These are phyloP conservation scores for Coelastrella sp. DNA, from an alignment of 139 green algal genomes.

Conservation along the genomic window DNA sequence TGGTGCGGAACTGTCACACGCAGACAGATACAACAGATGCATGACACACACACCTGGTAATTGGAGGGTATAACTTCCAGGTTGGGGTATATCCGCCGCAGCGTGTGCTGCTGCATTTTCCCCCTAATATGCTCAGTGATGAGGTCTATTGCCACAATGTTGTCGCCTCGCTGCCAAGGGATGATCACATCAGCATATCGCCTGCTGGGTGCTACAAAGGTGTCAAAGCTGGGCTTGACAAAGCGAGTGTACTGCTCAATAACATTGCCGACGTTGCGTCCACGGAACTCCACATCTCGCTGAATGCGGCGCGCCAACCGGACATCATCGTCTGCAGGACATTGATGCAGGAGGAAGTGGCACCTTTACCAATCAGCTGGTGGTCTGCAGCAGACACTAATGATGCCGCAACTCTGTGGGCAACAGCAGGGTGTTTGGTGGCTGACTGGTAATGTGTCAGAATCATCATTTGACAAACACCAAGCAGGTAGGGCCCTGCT, in stretches of 20 bases:
- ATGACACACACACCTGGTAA: conserved; percentile 70
- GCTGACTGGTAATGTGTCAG: too few species aligned
- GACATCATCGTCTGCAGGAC: conserved; percentile 90
- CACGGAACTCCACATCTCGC: conserved; percentile 90
- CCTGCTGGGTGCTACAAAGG: conserved; percentile 89
- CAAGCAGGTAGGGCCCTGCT: too few species aligned
- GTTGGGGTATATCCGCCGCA: conserved; percentile 91
- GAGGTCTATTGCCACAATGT: conserved; percentile 95
- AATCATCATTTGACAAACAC: too few species aligned
- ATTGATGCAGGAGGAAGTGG: not conserved
- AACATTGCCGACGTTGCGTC: conserved; percentile 86
- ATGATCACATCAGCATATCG: conserved; percentile 96
- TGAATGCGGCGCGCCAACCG: conserved; percentile 93
- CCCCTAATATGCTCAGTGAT: conserved; percentile 75
- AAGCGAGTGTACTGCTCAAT: conserved; percentile 96
- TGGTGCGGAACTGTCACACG: too few species aligned
- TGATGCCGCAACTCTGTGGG: too few species aligned
- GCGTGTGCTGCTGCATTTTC: conserved; percentile 90
- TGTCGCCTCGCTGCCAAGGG: conserved; percentile 80
- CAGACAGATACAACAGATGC: too few species aligned
- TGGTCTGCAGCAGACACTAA: too few species aligned
- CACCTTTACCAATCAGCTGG: too few species aligned
- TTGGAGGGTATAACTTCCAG: conserved; percentile 92
- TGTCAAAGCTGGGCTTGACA: conserved; percentile 96
- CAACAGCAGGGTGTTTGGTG: too few species aligned